phyloP scores from a whole-genome alignment of 352 stramenopile species.

The Stephanocyclus meneghinianus region DNA sequence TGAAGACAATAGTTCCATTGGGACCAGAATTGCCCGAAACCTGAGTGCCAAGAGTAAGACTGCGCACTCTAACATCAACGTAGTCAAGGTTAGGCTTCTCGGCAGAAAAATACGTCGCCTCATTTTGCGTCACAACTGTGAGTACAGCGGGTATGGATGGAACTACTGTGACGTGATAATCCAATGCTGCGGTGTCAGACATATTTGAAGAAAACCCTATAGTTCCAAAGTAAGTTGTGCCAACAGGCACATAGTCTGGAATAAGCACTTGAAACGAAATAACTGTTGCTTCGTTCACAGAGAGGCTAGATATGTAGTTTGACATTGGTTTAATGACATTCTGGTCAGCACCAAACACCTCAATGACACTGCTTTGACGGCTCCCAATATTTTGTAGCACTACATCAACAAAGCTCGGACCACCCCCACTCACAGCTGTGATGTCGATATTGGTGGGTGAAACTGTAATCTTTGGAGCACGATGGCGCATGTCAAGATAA shows the following conservation, averaged over 20 bases:
- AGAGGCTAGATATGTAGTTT: conserved; percentile 20
- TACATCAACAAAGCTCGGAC: conserved; percentile 28
- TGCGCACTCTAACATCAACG: conserved; percentile 30
- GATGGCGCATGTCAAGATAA: conserved; percentile 26
- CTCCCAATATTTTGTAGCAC: conserved; percentile 22
- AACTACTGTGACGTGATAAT: conserved; percentile 18
- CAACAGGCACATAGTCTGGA: conserved; percentile 8
- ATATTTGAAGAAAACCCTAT: conserved; percentile 30
- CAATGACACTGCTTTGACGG: conserved; percentile 16
- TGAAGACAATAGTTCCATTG: conserved; percentile 32
- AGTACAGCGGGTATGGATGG: conserved; percentile 16
- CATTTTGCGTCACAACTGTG: conserved; percentile 26
- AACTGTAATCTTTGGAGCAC: conserved; percentile 21
- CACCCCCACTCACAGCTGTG: background rate
- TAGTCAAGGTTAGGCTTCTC: conserved; percentile 39
- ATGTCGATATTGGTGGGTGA: conserved; percentile 12
- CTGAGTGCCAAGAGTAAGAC: conserved; percentile 23
- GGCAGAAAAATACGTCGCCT: conserved; percentile 31
- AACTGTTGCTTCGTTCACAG: conserved; percentile 22
- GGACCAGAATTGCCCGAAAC: conserved; percentile 16
- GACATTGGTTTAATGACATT: conserved; percentile 9
- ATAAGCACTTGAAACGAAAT: conserved; percentile 20
- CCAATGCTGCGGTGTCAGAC: background rate
- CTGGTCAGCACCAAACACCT: conserved; percentile 11
- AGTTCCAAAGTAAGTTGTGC: conserved; percentile 21